A percentile compares a stretch with the other conserved stretches of the same genome.
phyloP scores from a whole-genome alignment of 2,329 filamentous ascomycete species.

The Ophiognomonia clavigignenti-juglandacearum region DNA sequence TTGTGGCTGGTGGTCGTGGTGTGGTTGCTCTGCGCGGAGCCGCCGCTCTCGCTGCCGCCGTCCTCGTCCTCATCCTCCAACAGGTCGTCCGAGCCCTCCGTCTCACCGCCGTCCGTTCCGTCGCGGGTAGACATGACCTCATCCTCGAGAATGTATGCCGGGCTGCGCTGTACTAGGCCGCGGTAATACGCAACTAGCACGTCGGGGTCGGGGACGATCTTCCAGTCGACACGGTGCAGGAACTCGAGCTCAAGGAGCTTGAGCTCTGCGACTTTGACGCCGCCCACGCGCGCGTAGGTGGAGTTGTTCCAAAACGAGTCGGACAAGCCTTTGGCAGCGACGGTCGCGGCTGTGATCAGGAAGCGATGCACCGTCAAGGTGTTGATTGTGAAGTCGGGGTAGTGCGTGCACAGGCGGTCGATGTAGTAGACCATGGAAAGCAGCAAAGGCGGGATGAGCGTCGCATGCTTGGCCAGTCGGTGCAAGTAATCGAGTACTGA shows the following conservation, averaged over 20 bases:
- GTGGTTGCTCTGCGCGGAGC: not conserved
- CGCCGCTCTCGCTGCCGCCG: slow-evolving; percentile 12
- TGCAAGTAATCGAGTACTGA: slow-evolving; percentile 92
- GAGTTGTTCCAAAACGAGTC: slow-evolving; percentile 99
- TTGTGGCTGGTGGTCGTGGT: too few species aligned
- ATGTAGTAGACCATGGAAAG: slow-evolving; percentile 99
- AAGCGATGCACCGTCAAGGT: slow-evolving; percentile 96
- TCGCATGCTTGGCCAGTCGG: slow-evolving; percentile 88
- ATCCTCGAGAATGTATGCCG: slow-evolving; percentile 44
- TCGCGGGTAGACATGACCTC: slow-evolving; percentile 28
- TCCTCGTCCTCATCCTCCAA: slow-evolving; percentile 26
- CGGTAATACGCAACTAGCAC: slow-evolving; percentile 90
- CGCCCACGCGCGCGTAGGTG: slow-evolving; percentile 90
- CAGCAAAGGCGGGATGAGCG: slow-evolving; percentile 86
- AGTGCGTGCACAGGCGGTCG: slow-evolving; percentile 85
- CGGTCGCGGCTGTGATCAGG: slow-evolving; percentile 90
- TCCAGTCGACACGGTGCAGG: slow-evolving; percentile 88
- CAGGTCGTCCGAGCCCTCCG: slow-evolving; percentile 28
- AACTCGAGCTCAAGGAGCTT: slow-evolving; percentile 93
- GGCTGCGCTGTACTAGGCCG: slow-evolving; percentile 68
- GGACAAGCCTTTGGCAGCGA: slow-evolving; percentile 91
- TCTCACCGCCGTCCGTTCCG: slow-evolving; percentile 27
- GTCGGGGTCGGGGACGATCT: slow-evolving; percentile 92
- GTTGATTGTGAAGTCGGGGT: slow-evolving; percentile 93
- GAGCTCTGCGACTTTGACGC: slow-evolving; percentile 83